These are phyloP conservation scores for Flaveria floridana DNA, from an alignment of 140 eudicot genomes.

Conservation along the genomic window DNA sequence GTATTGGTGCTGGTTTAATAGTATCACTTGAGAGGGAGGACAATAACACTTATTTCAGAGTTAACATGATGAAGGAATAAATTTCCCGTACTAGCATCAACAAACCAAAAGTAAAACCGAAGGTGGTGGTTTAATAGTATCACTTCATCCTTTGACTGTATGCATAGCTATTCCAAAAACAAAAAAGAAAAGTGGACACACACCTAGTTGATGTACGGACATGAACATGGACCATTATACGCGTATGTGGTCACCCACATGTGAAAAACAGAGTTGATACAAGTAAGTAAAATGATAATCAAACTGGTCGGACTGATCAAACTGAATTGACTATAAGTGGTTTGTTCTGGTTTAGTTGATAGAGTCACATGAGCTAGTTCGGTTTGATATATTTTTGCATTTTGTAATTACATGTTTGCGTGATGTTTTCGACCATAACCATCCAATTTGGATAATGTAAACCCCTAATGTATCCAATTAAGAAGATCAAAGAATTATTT, in stretches of 20 bases:
- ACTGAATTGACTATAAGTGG: background rate
- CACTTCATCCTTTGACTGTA: background rate
- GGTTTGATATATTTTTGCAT: too few species aligned
- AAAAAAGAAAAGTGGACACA: too few species aligned
- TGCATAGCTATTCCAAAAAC: too few species aligned
- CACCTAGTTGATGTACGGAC: background rate
- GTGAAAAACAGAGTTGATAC: too few species aligned
- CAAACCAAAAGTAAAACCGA: background rate
- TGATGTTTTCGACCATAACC: background rate
- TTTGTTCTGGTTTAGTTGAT: background rate
- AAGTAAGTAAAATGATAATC: background rate
- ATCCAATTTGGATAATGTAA: background rate
- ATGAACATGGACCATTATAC: background rate
- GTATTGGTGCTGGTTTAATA: too few species aligned
- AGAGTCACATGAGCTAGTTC: background rate
- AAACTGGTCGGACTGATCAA: too few species aligned
- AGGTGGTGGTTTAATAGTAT: background rate
- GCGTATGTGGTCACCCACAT: background rate
- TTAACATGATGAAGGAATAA: background rate
- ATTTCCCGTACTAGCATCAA: background rate
- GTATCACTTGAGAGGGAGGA: background rate
- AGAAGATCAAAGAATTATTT: background rate
- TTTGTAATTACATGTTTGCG: background rate
- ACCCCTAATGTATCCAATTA: too few species aligned
- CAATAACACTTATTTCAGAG: background rate